Base-by-base conservation (phyloP, 306 rosid genomes). In the Cercis canadensis region DNA sequence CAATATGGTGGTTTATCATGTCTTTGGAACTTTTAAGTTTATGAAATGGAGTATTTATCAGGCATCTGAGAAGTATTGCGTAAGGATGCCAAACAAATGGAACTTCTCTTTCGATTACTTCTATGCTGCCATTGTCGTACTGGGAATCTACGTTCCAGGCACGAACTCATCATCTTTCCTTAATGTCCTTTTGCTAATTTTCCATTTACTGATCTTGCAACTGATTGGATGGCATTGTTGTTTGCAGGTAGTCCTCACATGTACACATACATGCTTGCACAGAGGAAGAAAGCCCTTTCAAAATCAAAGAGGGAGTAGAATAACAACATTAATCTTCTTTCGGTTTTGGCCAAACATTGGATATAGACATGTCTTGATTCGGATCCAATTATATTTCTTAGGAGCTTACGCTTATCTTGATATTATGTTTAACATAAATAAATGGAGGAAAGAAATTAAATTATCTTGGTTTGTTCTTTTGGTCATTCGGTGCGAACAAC, bases 21-120 rank as follows among this genome's bases (percentile, higher is more conserved):
- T 66, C 14, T 31, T 11, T 73, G 55, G 24, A 60, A 24, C 29
- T 52, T 17, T 67, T 56, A 57, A 66, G 70, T 60, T 14, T 33
- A n/a, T 72, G 63, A 60, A 44, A 2, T 39, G 18, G 8, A 7
- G 29, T 78, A 11, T 33, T 43, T 77, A 75, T 76, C 89, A 92
- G 92, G 85, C 62, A 39, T 89, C 92, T 60, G 92, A 82, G 65
- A 85, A 81, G 83, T 92, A 82, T 63, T 85, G 86, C 74, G 7
- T 83, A 69, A 82, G 92, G 81, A 87, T 92, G 97, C 96, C 97
- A 55, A 92, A 88, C 92, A 80, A 69, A 67, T 92, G 89, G 96
- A 92, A 92, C 84, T 87, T 78, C 89, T 83, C 91, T 6, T 85
- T 88, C 5, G 97, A 92, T 68, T 85, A 80, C 88, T 82, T 85